Evolutionary conservation across 495 filamentous ascomycete species (phyloP).

Genomic region (Filosporella fistucella): DNA sequence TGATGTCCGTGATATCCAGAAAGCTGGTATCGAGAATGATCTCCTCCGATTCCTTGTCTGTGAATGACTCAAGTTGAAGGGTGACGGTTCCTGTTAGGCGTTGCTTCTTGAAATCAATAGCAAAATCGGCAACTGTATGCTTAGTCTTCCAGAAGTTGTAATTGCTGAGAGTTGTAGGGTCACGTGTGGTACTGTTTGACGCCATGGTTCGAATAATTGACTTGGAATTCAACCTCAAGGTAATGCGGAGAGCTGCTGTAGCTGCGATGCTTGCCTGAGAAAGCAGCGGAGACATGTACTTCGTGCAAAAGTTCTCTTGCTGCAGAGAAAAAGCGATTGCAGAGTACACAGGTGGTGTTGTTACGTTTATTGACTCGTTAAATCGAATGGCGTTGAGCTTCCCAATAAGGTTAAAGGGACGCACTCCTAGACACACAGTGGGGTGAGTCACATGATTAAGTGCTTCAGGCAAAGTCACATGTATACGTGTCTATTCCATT

Average conservation of each 20-base stretch:
- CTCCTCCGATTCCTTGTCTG: conserved; percentile 61
- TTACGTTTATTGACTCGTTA: too few relatives aligned
- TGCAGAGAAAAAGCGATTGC: too few relatives aligned
- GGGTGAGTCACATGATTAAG: too few relatives aligned
- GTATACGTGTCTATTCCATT: too few relatives aligned
- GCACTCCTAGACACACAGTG: too few relatives aligned
- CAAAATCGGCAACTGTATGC: conserved; percentile 73
- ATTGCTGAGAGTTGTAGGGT: conserved; percentile 91
- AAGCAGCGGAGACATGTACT: conserved; percentile 7
- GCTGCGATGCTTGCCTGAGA: conserved; percentile 3
- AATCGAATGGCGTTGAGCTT: too few relatives aligned
- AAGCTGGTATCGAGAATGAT: conserved; percentile 85
- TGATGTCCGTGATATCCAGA: conserved; percentile 64
- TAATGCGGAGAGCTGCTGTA: not conserved
- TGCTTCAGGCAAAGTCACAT: too few relatives aligned
- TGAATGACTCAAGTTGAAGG: conserved; percentile 68
- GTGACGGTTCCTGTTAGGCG: conserved; percentile 69
- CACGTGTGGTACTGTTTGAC: conserved; percentile 42
- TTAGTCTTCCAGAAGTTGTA: conserved; percentile 79
- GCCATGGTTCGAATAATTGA: conserved; percentile 35
- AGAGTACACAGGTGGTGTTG: too few relatives aligned
- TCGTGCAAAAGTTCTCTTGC: not conserved
- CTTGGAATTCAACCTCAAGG: not conserved
- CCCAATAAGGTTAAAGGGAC: too few relatives aligned
- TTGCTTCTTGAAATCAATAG: conserved; percentile 75